These are phyloP conservation scores for Cladophialophora chaetospira DNA, from an alignment of 2,329 filamentous ascomycete genomes.

Conservation along the genomic window DNA sequence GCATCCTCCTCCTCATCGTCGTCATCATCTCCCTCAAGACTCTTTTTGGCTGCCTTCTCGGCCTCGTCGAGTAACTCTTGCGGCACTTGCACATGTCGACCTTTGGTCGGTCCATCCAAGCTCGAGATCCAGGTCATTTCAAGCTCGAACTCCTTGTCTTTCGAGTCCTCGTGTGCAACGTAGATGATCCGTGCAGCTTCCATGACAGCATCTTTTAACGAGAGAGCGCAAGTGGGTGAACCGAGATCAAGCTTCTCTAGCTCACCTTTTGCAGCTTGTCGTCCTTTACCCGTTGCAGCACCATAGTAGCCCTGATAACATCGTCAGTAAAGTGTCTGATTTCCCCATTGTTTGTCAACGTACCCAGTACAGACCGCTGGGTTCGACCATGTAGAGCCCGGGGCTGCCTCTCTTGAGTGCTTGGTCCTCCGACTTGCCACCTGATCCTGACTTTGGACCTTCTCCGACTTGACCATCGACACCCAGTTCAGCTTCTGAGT, in stretches of 20 bases:
- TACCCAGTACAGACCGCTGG: slow-evolving; percentile 92
- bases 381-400: slow-evolving; percentile 98
- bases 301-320: slow-evolving; percentile 80
- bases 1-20: slow-evolving; percentile 76
- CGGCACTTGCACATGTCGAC: slow-evolving; percentile 89
- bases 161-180: slow-evolving; percentile 96
- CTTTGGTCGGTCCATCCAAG: slow-evolving; percentile 82
- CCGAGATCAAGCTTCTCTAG: slow-evolving; percentile 94
- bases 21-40: slow-evolving; percentile 81
- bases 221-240: slow-evolving; percentile 66
- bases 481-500: slow-evolving; percentile 79
- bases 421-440: slow-evolving; percentile 73
- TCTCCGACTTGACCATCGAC: slow-evolving; percentile 89
- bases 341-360: slow-evolving; percentile 31
- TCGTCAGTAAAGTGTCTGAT: neutral
- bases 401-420: slow-evolving; percentile 74
- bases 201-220: slow-evolving; percentile 85
- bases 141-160: slow-evolving; percentile 99
- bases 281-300: slow-evolving; percentile 92
- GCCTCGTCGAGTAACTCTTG: slow-evolving; percentile 89
- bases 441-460: slow-evolving; percentile 76
- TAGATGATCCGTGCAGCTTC: slow-evolving; percentile 97
- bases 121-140: slow-evolving; percentile 99
- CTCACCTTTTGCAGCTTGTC: slow-evolving; percentile 96
- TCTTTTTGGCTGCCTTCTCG: slow-evolving; percentile 87